A percentile compares a stretch with the other conserved stretches of the same genome.
Conservation (phyloP, 768 basidiomycete species). For the Galerina sulciceps region DNA sequence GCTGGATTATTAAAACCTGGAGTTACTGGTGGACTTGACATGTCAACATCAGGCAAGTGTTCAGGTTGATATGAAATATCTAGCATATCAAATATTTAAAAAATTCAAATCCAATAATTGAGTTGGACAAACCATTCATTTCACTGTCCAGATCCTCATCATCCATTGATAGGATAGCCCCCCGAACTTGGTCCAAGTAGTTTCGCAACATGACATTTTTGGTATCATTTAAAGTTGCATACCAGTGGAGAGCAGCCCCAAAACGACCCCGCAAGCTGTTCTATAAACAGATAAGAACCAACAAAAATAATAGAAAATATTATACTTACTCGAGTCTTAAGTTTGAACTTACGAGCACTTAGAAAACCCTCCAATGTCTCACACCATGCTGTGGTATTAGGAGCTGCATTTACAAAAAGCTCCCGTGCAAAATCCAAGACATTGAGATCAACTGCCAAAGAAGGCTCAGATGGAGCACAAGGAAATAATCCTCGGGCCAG, state of each 20-base stretch:
- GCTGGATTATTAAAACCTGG: too few relatives aligned
- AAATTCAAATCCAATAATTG: too few relatives aligned
- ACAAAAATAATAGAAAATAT: background rate
- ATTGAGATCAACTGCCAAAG: slow-evolving; percentile 27
- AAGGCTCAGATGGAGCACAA: slow-evolving; percentile 26
- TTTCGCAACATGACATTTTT: background rate
- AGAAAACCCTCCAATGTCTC: slow-evolving; percentile 16
- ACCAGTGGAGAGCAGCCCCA: background rate
- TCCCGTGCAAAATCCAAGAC: slow-evolving; percentile 22
- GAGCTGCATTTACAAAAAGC: slow-evolving; percentile 18
- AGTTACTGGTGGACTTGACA: too few relatives aligned
- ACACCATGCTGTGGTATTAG: slow-evolving; percentile 24
- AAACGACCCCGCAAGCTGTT: background rate
- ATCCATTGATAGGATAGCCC: too few relatives aligned
- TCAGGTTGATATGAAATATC: too few relatives aligned
- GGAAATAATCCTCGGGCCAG: slow-evolving; percentile 27
- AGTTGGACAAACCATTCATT: too few relatives aligned
- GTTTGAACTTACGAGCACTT: background rate
- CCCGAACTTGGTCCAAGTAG: background rate
- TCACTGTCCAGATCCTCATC: too few relatives aligned
- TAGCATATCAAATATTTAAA: too few relatives aligned
- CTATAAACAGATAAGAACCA: background rate
- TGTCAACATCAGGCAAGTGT: too few relatives aligned
- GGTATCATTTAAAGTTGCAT: background rate
- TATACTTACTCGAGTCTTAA: background rate